Evolutionary conservation across 116 monocot genomes (phyloP), one percentile per base, ranked within the genome.

Genomic region (Zostera marina): DNA sequence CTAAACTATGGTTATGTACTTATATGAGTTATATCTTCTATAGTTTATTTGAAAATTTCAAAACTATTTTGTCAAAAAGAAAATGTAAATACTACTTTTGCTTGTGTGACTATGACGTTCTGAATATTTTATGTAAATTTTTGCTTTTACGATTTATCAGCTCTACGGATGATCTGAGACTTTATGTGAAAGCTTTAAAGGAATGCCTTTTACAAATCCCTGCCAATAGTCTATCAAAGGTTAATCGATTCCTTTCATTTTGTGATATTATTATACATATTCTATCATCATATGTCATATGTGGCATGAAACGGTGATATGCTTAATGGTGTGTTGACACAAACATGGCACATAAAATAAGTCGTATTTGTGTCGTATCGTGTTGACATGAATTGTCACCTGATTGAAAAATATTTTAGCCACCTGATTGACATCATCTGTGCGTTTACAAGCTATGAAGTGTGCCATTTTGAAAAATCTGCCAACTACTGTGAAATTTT

Each of bases 181-280:
- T 88, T 19, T 93, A 93, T 71, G 66, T 73, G 24, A 70, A 81
- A 58, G 88, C 93, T 68, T 59, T 93, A 69, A 9, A 56, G 41
- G 70, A 69, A 45, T 63, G 32, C 42, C 66, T 81, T 22, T 76
- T 63, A 25, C 72, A 72, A 7, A 63, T 93, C 63, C 75, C 76
- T 67, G 80, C 87, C 58, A 86, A 87, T 66, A 78, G 72, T 64
- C 63, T 92, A 51, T 87, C 83, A 45, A 87, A 79, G 76, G 87
- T 92, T 60, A 54, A 52, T 25, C 5, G 13, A 7, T 24, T 55
- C n/a, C 32, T 54, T 55, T 55, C 55, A 32, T 58, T 20, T 43
- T 0, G 24, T 54, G 4, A 26, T 26, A 26, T 26, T 4, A 26
- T 26, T 4, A 26, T 26, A 1, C 26, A 26, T 26, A 26, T 26